Base-by-base conservation (phyloP, 495 filamentous ascomycete species). In the Hyaloscypha bicolor region DNA sequence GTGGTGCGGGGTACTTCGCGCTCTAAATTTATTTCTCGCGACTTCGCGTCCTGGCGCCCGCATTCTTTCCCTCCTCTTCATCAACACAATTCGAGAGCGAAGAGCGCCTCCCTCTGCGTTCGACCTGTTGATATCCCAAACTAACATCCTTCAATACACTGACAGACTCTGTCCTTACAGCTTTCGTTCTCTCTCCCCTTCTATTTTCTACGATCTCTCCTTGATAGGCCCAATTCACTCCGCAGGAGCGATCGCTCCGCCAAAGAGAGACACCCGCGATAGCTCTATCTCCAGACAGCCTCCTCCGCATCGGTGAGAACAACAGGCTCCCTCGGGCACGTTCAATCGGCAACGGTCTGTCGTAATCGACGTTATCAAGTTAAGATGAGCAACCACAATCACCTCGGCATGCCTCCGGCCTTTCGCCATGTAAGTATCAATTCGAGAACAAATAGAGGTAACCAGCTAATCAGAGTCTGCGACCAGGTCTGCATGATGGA, bases 401-500 rank as follows among this genome's bases (percentile, higher is more conserved):
- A 25, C 9, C 53, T 8, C 5, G 53, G 53, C 9, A 14, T 32
- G 22, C 30, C 6, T 29, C 53, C 21, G 42, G 12, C 12, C 32
- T n/a, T 29, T 55, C 57, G 65, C 22, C 65, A 62, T 62, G 56
- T 67, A 45, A 56, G 25, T 53, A 48, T 16, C 8, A 12, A 48
- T 4, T 48, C 42, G 42, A 25, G 25, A 48, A 14, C 42, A 48
- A 14, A 48, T 4, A 19, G 0, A 14, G 11, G 4, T 48, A 14
- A 19, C 16, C 4, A 48, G 42, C 42, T 48, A 12, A 48, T 6
- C 9, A 14, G 11, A 48, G 35, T 48, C 42, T 48, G 42, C 16
- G 16, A 30, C 0, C 3, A 68, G 65, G 55, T 68, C 19, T 68
- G 65, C 22, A 63, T 68, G 59, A 63, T 62, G 65, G 65, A 68